Percentiles rank a stretch among this genome's conserved stretches.
These are phyloP conservation scores for Cryptococcus wingfieldii DNA, from an alignment of 1,284 basidiomycete species.

Conservation along the genomic window DNA sequence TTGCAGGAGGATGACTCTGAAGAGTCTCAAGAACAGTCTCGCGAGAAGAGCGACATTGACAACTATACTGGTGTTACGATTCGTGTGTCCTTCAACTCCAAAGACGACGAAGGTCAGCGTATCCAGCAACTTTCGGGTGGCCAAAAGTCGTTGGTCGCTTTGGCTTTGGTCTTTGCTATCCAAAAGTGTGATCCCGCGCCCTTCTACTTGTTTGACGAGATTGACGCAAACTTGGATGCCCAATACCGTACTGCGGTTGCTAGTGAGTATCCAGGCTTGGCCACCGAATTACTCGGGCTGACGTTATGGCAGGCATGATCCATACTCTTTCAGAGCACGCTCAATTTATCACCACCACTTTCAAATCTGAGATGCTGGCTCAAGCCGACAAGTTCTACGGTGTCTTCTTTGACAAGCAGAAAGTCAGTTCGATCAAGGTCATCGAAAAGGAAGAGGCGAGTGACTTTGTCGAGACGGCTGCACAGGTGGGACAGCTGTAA, in stretches of 20 bases:
- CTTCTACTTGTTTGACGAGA: constrained; percentile 99
- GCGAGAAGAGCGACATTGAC: constrained; percentile 69
- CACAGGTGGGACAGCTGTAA: constrained; percentile 23
- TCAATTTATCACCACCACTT: constrained; percentile 98
- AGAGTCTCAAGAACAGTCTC: constrained; percentile 7
- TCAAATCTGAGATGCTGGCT: constrained; percentile 93
- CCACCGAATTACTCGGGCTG: neutral
- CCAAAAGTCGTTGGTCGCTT: constrained; percentile 93
- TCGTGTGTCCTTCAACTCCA: constrained; percentile 96
- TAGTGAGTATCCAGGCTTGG: constrained; percentile 54
- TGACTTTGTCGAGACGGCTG: constrained; percentile 42
- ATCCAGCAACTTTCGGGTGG: constrained; percentile 97
- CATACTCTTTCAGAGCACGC: constrained; percentile 77
- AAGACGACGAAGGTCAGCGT: constrained; percentile 88
- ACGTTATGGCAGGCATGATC: constrained; percentile 71
- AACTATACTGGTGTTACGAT: constrained; percentile 97
- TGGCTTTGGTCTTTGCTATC: constrained; percentile 93
- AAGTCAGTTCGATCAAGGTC: constrained; percentile 60
- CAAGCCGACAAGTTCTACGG: constrained; percentile 96
- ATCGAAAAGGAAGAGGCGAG: constrained; percentile 45
- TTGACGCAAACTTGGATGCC: constrained; percentile 96
- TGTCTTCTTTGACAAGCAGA: constrained; percentile 97
- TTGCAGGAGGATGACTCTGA: constrained; percentile 47
- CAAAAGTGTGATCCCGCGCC: constrained; percentile 99
- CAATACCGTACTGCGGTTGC: constrained; percentile 97